Percentiles rank a stretch among this genome's conserved stretches.
phyloP scores from a whole-genome alignment of 148 eudicot species.

The Bassia scoparia region DNA sequence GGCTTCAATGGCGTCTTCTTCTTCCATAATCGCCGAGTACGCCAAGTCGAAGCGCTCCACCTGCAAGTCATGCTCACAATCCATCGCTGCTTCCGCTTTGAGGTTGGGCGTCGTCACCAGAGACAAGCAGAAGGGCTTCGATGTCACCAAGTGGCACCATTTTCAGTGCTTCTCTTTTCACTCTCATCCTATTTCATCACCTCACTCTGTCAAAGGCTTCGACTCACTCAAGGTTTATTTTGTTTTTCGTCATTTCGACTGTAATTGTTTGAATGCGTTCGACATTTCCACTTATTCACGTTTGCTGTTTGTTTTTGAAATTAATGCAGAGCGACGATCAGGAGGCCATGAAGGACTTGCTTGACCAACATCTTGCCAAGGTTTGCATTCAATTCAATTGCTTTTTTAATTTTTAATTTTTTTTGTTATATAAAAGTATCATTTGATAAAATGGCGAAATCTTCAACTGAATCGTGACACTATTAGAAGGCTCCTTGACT shows the following conservation, averaged over 20 bases:
- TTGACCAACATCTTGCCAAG: conserved; percentile 23
- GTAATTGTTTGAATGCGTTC: neutral
- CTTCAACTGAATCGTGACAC: too few species aligned
- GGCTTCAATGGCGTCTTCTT: conserved; percentile 14
- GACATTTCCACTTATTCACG: neutral
- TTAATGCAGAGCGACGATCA: conserved; percentile 49
- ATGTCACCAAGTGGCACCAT: conserved; percentile 77
- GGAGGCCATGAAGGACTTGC: conserved; percentile 46
- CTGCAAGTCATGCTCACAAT: conserved; percentile 60
- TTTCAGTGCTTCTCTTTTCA: conserved; percentile 42
- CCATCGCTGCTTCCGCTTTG: conserved; percentile 39
- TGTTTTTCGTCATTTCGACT: too few species aligned
- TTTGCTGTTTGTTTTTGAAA: neutral
- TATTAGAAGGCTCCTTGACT: too few species aligned
- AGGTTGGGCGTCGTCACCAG: conserved; percentile 52
- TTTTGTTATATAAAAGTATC: neutral
- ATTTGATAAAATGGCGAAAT: too few species aligned
- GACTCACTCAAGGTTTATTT: conserved; percentile 55
- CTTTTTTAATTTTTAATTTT: neutral
- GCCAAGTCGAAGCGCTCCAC: conserved; percentile 69
- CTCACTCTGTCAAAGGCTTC: conserved; percentile 52
- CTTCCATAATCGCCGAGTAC: conserved; percentile 54
- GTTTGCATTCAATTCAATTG: conserved; percentile 24
- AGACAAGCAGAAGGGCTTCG: conserved; percentile 51
- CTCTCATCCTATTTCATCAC: conserved; percentile 33